Percentiles rank a stretch among this genome's conserved stretches.
Conservation (phyloP, 2,329 filamentous ascomycete genomes). For the Sclerotinia minor region DNA sequence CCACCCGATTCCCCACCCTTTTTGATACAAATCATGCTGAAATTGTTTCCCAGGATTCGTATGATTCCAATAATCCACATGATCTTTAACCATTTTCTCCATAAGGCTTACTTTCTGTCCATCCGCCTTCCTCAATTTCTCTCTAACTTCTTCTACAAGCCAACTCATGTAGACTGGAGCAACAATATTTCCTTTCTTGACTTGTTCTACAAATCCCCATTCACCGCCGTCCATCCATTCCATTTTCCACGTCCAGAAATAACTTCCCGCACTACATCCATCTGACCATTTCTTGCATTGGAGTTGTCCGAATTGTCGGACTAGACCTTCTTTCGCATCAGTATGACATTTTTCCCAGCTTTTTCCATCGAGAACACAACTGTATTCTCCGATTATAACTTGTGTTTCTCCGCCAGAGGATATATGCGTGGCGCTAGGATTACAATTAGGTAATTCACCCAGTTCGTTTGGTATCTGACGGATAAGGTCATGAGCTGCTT, state of each 20-base stretch:
- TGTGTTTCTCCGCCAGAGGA: conserved; percentile 48
- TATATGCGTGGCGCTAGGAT: conserved; percentile 40
- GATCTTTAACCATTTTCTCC: conserved; percentile 45
- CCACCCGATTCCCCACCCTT: conserved; percentile 56
- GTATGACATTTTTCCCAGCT: conserved; percentile 49
- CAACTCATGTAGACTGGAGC: conserved; percentile 46
- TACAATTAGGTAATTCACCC: conserved; percentile 46
- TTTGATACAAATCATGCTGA: conserved; percentile 55
- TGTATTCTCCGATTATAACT: conserved; percentile 58
- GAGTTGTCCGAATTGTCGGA: conserved; percentile 50
- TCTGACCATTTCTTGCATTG: conserved; percentile 51
- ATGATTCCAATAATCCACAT: conserved; percentile 53
- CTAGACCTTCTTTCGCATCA: conserved; percentile 47
- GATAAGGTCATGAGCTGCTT: conserved; percentile 54
- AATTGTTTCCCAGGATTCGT: conserved; percentile 48
- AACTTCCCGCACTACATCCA: conserved; percentile 51
- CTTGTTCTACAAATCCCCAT: conserved; percentile 59
- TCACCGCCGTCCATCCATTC: conserved; percentile 60
- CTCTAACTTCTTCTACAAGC: conserved; percentile 43
- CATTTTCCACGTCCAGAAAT: conserved; percentile 64
- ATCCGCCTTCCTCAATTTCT: conserved; percentile 45
- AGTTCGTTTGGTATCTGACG: conserved; percentile 48
- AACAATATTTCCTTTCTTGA: conserved; percentile 47
- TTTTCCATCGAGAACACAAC: conserved; percentile 54
- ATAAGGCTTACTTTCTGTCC: conserved; percentile 43